Evolutionary conservation across 306 rosid genomes (phyloP), one percentile per base, ranked within the genome.

Genomic region (Vicia villosa): DNA sequence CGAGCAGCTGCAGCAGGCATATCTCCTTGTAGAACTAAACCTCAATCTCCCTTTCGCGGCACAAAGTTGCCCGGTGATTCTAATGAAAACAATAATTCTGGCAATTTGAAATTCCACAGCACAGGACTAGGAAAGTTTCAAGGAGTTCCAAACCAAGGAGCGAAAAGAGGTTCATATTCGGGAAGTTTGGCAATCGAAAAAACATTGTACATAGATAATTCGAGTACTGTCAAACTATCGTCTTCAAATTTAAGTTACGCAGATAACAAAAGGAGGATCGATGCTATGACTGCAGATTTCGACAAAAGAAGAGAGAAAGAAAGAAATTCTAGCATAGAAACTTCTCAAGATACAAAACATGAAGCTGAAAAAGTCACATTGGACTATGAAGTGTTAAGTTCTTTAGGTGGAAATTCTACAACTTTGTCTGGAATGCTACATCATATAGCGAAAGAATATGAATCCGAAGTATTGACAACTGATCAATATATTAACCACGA

Each of bases 201-300:
- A 79, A 90, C 89, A 13, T 70, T 94, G 77, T 85, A 88, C 68
- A 87, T 94, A 73, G 98, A 90, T 78, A 76, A 86, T 63, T 83
- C 73, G 1, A 85, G 87, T 54, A 80, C 76, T 54, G 79, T 67
- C 16, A 81, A 79, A 70, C 37, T 38, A 30, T 45, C 82, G 22
- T 69, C 51, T 66, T 72, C 80, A 51, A 83, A 79, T 47, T 66
- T 81, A 24, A 76, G 67, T 70, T 79, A 59, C 68, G 68, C 70
- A 36, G 77, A 74, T 74, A 77, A 16, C 49, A 76, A 78, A 68
- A 59, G 41, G 71, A 83, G 58, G 49, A 54, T 47, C 3, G 73
- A 82, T 51, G 51, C 77, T 50, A 40, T 54, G 54, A 70, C 66
- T 36, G 76, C 75, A 47, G 76, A 81, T 10, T 58, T 74, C 42